Evolutionary conservation across 2,329 filamentous ascomycete species (phyloP).

Genomic region (Penicillium sp.): DNA sequence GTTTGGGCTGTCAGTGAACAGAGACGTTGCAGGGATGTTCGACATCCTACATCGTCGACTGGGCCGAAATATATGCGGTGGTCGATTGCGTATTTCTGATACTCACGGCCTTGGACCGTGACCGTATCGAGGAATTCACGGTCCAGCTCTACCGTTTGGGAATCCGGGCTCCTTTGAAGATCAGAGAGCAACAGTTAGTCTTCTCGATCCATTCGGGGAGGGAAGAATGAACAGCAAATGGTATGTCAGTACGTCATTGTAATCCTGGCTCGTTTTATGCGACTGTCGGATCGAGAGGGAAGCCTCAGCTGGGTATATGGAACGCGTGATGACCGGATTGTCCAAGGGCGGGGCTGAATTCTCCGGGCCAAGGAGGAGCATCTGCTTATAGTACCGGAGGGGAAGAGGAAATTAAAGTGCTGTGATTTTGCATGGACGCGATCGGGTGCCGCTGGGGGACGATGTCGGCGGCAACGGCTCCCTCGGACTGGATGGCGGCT

Average conservation of each 20-base stretch:
- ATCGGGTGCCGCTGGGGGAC: slow-evolving; percentile 20
- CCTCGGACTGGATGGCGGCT: slow-evolving; percentile 24
- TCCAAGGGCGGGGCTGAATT: slow-evolving; percentile 18
- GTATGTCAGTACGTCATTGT: slow-evolving; percentile 32
- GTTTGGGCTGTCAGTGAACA: slow-evolving; percentile 15
- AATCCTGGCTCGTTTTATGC: slow-evolving; percentile 1
- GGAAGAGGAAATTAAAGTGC: slow-evolving; percentile 19
- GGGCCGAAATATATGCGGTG: slow-evolving; percentile 66
- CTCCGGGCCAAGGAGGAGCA: slow-evolving; percentile 13
- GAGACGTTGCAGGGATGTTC: slow-evolving; percentile 1
- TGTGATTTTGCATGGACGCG: slow-evolving; percentile 25
- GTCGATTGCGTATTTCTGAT: slow-evolving; percentile 64
- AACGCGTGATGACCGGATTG: slow-evolving; percentile 9
- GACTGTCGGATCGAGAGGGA: background rate
- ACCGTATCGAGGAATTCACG: slow-evolving; percentile 59
- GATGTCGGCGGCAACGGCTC: slow-evolving; percentile 21
- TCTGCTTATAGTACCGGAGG: slow-evolving; percentile 13
- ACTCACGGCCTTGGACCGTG: slow-evolving; percentile 61
- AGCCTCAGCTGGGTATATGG: slow-evolving; percentile 9
- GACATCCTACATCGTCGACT: slow-evolving; percentile 62
- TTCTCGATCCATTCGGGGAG: slow-evolving; percentile 8
- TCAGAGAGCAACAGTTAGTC: slow-evolving; percentile 27
- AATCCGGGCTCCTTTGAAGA: slow-evolving; percentile 42
- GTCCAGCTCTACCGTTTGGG: slow-evolving; percentile 54
- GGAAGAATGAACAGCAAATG: slow-evolving; percentile 9